phyloP scores from a whole-genome alignment of 371 early-diverging fungal species.

The Choanephora cucurbitarum region DNA sequence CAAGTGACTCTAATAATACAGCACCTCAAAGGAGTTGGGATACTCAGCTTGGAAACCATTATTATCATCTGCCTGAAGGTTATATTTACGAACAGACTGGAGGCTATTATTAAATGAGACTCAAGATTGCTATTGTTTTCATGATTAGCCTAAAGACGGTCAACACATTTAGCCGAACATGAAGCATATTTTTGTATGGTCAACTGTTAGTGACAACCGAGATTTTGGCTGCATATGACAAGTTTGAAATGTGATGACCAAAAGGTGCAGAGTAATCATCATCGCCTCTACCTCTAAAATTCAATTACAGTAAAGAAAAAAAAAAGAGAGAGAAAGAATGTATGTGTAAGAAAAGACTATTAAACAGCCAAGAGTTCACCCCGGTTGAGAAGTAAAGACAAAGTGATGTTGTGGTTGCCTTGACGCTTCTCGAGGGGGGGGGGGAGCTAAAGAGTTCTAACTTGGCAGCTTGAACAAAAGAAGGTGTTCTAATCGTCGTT shows the following conservation, averaged over 20 bases:
- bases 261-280: conserved; percentile 34
- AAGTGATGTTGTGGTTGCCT: conserved; percentile 62
- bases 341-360: conserved; percentile 18
- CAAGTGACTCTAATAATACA: too few relatives aligned
- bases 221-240: conserved; percentile 30
- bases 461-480: conserved; percentile 45
- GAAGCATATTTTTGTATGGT: too few relatives aligned
- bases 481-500: conserved; percentile 39
- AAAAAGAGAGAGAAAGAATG: not conserved
- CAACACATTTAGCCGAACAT: too few relatives aligned
- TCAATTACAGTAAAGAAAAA: too few relatives aligned
- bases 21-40: too few relatives aligned
- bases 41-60: too few relatives aligned
- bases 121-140: too few relatives aligned
- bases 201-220: conserved; percentile 39
- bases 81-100: too few relatives aligned
- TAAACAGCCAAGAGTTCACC: conserved; percentile 68
- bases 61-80: too few relatives aligned
- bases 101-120: too few relatives aligned
- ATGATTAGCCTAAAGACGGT: too few relatives aligned
- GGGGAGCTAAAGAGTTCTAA: conserved; percentile 53
- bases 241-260: conserved; percentile 28
- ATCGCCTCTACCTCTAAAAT: conserved; percentile 45
- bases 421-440: conserved; percentile 58
- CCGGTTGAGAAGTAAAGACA: conserved; percentile 67